Conservation (phyloP, 192 early-diverging fungal species). For the Backusella liffmaniae region DNA sequence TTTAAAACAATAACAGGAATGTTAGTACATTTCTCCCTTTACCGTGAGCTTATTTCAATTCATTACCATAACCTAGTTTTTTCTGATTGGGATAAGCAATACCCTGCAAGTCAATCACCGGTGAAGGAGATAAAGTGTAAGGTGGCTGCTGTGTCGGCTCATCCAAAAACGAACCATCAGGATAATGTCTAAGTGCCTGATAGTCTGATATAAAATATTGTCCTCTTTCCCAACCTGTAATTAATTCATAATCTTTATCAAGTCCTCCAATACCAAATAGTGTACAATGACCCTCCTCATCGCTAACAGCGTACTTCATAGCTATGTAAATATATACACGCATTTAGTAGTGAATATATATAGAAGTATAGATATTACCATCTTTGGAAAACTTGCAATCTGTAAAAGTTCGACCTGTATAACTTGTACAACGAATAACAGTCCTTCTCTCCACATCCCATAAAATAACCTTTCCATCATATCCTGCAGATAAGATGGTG, state of each 20-base stretch:
- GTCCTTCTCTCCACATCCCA: slow-evolving; percentile 58
- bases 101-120: slow-evolving; percentile 67
- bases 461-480: slow-evolving; percentile 78
- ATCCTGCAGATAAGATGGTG: slow-evolving; percentile 76
- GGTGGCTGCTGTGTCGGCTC: slow-evolving; percentile 64
- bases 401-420: slow-evolving; percentile 57
- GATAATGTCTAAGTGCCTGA: slow-evolving; percentile 61
- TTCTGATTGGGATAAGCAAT: slow-evolving; percentile 62
- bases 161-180: slow-evolving; percentile 67
- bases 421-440: slow-evolving; percentile 21
- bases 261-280: slow-evolving; percentile 67
- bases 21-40: not conserved
- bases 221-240: slow-evolving; percentile 51
- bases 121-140: slow-evolving; percentile 57
- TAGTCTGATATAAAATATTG: slow-evolving; percentile 83
- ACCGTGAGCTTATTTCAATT: not conserved
- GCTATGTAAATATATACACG: not conserved
- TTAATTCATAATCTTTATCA: slow-evolving; percentile 44
- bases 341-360: not conserved
- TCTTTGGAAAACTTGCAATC: slow-evolving; percentile 77
- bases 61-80: slow-evolving; percentile 45
- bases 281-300: slow-evolving; percentile 66
- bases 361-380: slow-evolving; percentile 39
- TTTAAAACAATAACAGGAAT: not conserved
- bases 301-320: slow-evolving; percentile 66